Conservation (phyloP, 441 rosid genomes). For the Macaranga tanarius region DNA sequence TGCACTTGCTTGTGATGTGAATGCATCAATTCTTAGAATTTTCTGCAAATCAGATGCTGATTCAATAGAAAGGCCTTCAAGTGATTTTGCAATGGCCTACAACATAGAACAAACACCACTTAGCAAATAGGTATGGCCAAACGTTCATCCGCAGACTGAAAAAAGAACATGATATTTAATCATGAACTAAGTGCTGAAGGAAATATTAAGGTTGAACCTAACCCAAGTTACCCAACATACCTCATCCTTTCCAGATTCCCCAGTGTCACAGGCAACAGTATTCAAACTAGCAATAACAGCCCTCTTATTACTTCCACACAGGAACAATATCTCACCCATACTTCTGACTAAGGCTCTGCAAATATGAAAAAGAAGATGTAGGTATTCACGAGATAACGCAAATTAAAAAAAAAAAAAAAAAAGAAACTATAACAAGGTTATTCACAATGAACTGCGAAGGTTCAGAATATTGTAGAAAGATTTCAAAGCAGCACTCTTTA, state of each 20-base stretch:
- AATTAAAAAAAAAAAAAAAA: not conserved
- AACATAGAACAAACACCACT: slow-evolving; percentile 22
- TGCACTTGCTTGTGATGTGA: slow-evolving; percentile 49
- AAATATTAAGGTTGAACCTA: slow-evolving; percentile 16
- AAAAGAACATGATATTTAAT: not conserved
- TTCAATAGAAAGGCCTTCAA: slow-evolving; percentile 69
- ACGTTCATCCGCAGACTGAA: not conserved
- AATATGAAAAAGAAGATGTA: not conserved
- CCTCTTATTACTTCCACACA: slow-evolving; percentile 70
- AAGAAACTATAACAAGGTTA: not conserved
- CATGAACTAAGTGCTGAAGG: not conserved
- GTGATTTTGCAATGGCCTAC: slow-evolving; percentile 56
- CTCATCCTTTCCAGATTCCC: slow-evolving; percentile 48
- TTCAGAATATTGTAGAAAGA: not conserved
- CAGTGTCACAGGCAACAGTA: slow-evolving; percentile 31
- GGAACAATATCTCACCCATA: slow-evolving; percentile 86
- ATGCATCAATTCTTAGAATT: slow-evolving; percentile 63
- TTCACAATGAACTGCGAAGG: not conserved
- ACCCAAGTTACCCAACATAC: slow-evolving; percentile 36
- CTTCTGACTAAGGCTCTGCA: slow-evolving; percentile 86
- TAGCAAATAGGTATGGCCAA: slow-evolving; percentile 1
- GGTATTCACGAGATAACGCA: slow-evolving; percentile 4
- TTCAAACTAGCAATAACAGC: slow-evolving; percentile 67
- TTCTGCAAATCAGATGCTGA: slow-evolving; percentile 80
- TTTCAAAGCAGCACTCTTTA: not conserved